Percentiles rank a stretch among this genome's conserved stretches.
Evolutionary conservation across 2,329 filamentous ascomycete species (phyloP).

Genomic region (Ascochyta rabiei): DNA sequence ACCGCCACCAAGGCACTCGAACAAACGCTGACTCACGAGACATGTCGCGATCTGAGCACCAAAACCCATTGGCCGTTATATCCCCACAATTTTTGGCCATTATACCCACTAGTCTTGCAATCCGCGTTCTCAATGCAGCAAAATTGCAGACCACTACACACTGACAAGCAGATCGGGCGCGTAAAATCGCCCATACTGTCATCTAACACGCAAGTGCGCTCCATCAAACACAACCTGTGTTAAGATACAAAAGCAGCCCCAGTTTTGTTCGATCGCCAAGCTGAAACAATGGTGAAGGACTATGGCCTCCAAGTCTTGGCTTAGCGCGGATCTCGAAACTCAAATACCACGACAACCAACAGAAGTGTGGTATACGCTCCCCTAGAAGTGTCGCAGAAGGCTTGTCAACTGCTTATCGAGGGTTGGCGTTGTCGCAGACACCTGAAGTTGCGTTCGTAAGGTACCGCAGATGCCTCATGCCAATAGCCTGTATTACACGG

Average conservation of each 20-base stretch:
- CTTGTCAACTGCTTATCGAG: slow-evolving; percentile 36
- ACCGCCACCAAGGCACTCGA: not conserved
- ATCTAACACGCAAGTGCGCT: not conserved
- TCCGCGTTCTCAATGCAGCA: not conserved
- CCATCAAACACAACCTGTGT: slow-evolving; percentile 23
- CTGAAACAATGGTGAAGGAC: slow-evolving; percentile 44
- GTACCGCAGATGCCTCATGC: slow-evolving; percentile 9
- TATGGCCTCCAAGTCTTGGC: slow-evolving; percentile 33
- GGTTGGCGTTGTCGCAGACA: slow-evolving; percentile 24
- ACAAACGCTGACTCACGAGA: not conserved
- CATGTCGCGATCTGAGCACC: not conserved
- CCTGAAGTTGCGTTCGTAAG: slow-evolving; percentile 32
- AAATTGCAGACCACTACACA: not conserved
- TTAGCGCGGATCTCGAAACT: slow-evolving; percentile 36
- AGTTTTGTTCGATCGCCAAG: slow-evolving; percentile 41
- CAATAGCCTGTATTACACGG: not conserved
- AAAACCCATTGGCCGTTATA: not conserved
- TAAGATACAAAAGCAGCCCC: slow-evolving; percentile 23
- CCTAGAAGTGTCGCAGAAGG: slow-evolving; percentile 27
- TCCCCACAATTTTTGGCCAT: not conserved
- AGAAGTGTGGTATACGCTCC: slow-evolving; percentile 19
- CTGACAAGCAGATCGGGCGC: not conserved
- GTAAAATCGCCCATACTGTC: not conserved
- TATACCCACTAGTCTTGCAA: not conserved
- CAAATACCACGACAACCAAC: slow-evolving; percentile 32